phyloP scores from a whole-genome alignment of 768 basidiomycete species.

The Rhodocollybia butyracea region DNA sequence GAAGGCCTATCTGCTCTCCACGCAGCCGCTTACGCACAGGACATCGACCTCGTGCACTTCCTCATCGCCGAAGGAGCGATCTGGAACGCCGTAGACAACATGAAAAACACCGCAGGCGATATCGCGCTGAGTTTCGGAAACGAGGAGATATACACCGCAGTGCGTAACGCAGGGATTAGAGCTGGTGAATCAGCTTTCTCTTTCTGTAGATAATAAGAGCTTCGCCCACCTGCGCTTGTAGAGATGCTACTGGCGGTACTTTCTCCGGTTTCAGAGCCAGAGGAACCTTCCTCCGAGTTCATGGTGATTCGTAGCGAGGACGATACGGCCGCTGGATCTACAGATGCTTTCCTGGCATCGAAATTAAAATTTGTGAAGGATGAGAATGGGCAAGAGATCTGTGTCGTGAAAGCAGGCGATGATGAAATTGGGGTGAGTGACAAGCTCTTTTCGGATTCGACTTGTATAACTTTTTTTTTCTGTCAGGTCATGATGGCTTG shows the following conservation, averaged over 20 bases:
- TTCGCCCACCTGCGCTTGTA: conserved; percentile 22
- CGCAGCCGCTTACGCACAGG: too few relatives aligned
- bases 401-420: conserved; percentile 58
- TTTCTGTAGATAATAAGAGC: conserved; percentile 8
- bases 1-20: conserved; percentile 84
- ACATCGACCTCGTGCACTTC: conserved; percentile 56
- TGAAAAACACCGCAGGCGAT: conserved; percentile 84
- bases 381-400: conserved; percentile 77
- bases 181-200: conserved; percentile 53
- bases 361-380: conserved; percentile 68
- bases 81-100: conserved; percentile 89
- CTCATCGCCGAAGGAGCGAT: conserved; percentile 79
- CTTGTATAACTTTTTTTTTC: too few relatives aligned
- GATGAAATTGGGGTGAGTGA: conserved; percentile 91
- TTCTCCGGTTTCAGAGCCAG: conserved; percentile 40
- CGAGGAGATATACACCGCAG: conserved; percentile 75
- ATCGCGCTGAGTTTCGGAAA: too few relatives aligned
- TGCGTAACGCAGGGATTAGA: conserved; percentile 92
- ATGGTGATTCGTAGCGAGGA: conserved; percentile 50
- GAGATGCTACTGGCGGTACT: conserved; percentile 72
- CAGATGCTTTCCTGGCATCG: conserved; percentile 68
- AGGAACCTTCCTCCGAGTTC: conserved; percentile 30
- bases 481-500: conserved; percentile 99
- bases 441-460: too few relatives aligned
- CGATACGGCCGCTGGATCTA: conserved; percentile 55